Evolutionary conservation across 75 land plant genomes (phyloP).

Genomic region (Pinus tabuliformis): DNA sequence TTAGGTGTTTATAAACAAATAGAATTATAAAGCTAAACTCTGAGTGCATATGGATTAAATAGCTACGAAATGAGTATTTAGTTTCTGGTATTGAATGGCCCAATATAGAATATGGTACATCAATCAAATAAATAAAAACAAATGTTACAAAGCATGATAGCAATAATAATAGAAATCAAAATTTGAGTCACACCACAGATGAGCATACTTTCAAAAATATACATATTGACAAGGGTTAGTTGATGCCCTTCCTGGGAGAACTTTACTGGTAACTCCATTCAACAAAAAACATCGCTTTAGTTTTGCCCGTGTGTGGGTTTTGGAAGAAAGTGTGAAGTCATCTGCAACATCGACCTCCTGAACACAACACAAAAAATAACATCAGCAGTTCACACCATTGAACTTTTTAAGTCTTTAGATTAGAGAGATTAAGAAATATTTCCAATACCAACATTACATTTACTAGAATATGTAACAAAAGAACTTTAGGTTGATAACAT

Average conservation of each 20-base stretch:
- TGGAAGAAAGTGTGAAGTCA: slow-evolving; percentile 18
- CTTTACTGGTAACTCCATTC: slow-evolving; percentile 5
- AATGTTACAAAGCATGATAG: neutral
- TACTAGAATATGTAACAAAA: neutral
- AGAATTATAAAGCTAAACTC: no score
- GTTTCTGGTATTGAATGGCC: no score
- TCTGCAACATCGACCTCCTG: slow-evolving; percentile 26
- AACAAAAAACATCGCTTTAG: slow-evolving; percentile 18
- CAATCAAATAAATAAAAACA: no score
- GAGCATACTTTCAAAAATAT: neutral
- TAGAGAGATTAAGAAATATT: neutral
- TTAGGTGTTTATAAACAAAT: no score
- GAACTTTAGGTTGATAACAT: neutral
- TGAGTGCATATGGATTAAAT: no score
- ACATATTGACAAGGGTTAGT: no score
- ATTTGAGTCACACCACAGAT: neutral
- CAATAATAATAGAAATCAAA: neutral
- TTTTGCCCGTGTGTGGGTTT: slow-evolving; percentile 19
- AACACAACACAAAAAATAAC: neutral
- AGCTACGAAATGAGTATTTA: no score
- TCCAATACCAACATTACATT: neutral
- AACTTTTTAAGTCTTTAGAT: neutral
- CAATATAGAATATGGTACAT: no score
- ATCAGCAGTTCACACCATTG: neutral
- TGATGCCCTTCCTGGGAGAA: neutral